phyloP scores from a whole-genome alignment of 106 monocot species.

The Agapanthus africanus region DNA sequence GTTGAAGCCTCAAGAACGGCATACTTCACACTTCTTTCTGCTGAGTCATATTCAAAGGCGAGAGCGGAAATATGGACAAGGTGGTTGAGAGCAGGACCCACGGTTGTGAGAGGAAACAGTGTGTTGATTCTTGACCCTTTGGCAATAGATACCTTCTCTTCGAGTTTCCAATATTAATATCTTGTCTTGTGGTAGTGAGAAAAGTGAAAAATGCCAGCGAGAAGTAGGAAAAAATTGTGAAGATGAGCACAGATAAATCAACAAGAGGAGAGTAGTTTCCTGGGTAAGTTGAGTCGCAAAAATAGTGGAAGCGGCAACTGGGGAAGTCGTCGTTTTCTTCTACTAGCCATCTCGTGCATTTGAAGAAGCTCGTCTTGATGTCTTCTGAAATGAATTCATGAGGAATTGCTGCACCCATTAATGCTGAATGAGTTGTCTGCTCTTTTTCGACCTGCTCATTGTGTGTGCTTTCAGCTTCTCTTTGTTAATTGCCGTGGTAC shows the following conservation, averaged over 20 bases:
- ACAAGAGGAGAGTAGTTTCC: slow-evolving; percentile 42
- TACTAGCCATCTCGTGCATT: slow-evolving; percentile 81
- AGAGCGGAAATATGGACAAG: slow-evolving; percentile 66
- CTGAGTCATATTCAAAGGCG: slow-evolving; percentile 41
- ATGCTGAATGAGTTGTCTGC: not conserved
- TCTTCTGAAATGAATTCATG: slow-evolving; percentile 24
- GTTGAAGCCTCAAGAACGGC: slow-evolving; percentile 72
- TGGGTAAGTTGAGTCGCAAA: slow-evolving; percentile 54
- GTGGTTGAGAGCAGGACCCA: slow-evolving; percentile 60
- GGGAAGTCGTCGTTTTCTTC: slow-evolving; percentile 45
- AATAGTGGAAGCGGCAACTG: slow-evolving; percentile 72
- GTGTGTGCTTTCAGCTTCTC: not conserved
- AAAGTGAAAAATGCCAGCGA: slow-evolving; percentile 31
- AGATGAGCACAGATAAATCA: slow-evolving; percentile 35
- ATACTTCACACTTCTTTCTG: slow-evolving; percentile 32
- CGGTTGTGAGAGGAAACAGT: slow-evolving; percentile 45
- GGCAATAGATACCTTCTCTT: slow-evolving; percentile 50
- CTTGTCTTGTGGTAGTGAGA: slow-evolving; percentile 12
- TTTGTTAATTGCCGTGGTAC: slow-evolving; percentile 31
- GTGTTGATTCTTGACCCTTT: slow-evolving; percentile 63
- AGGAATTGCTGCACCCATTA: slow-evolving; percentile 13
- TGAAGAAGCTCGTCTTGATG: slow-evolving; percentile 41
- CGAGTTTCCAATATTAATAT: not conserved
- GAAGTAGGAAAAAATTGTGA: slow-evolving; percentile 34
- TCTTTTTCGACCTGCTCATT: slow-evolving; percentile 3